Evolutionary conservation across 495 filamentous ascomycete genomes (phyloP).

Genomic region (Xylaria flabelliformis): DNA sequence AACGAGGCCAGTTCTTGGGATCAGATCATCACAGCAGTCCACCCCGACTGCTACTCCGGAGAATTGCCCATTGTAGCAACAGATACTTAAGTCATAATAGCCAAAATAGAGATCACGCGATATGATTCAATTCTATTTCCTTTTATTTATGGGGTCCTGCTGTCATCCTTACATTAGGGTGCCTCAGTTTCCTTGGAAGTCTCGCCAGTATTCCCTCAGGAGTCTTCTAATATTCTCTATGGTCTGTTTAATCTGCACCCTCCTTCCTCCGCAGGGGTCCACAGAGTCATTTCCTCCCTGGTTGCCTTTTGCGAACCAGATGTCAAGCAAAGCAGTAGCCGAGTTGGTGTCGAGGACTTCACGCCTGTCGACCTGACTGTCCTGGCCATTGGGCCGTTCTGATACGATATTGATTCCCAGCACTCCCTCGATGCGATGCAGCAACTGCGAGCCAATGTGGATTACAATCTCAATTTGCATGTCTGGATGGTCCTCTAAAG

Average conservation of each 20-base stretch:
- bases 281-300: not conserved
- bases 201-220: slow-evolving; percentile 14
- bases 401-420: not conserved
- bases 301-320: not conserved
- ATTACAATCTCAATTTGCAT: not conserved
- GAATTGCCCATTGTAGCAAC: not conserved
- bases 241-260: slow-evolving; percentile 16
- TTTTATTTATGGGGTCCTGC: not conserved
- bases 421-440: not conserved
- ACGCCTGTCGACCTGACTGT: not conserved
- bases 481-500: not conserved
- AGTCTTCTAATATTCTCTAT: slow-evolving; percentile 14
- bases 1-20: not conserved
- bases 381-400: not conserved
- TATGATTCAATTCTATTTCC: not conserved
- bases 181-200: not conserved
- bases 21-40: not conserved
- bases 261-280: slow-evolving; percentile 7
- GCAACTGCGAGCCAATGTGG: not conserved
- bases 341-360: not conserved
- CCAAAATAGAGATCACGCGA: not conserved
- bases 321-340: not conserved
- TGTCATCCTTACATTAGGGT: not conserved
- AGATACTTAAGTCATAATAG: not conserved
- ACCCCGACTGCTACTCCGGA: not conserved